phyloP scores from a whole-genome alignment of 2,329 filamentous ascomycete genomes.

The Graphium sp. region DNA sequence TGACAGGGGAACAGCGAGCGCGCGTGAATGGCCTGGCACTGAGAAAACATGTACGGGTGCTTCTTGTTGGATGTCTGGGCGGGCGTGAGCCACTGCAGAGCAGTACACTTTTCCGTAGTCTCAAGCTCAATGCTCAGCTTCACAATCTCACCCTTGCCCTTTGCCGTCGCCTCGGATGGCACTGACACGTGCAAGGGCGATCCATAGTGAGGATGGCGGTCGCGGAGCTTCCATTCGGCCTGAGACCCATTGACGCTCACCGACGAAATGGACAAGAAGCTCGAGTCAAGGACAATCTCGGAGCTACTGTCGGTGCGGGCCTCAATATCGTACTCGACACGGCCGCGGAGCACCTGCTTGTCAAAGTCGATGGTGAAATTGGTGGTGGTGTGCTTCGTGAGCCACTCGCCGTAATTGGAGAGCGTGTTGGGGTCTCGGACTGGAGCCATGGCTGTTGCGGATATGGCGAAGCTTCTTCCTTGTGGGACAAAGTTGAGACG shows the following conservation, averaged over 20 bases:
- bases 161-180: conserved; percentile 29
- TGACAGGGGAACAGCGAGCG: conserved; percentile 92
- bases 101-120: conserved; percentile 79
- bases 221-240: conserved; percentile 51
- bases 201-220: conserved; percentile 57
- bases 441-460: conserved; percentile 5
- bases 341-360: conserved; percentile 58
- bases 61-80: conserved; percentile 91
- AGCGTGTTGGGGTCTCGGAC: conserved; percentile 72
- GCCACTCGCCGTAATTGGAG: conserved; percentile 81
- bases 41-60: conserved; percentile 94
- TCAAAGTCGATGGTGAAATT: conserved; percentile 75
- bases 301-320: conserved; percentile 58
- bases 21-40: conserved; percentile 93
- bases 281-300: conserved; percentile 80
- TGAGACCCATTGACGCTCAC: conserved; percentile 53
- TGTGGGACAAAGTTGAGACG: too few relatives aligned
- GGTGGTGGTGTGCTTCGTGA: conserved; percentile 67
- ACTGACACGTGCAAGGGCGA: conserved; percentile 51
- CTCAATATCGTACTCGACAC: conserved; percentile 60
- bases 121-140: conserved; percentile 50
- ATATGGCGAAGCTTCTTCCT: too few relatives aligned
- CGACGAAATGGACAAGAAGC: conserved; percentile 55
- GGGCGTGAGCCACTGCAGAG: conserved; percentile 87
- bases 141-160: conserved; percentile 32